A percentile compares a stretch with the other conserved stretches of the same genome.
These are phyloP conservation scores for Verticillium zaregamsianum DNA, from an alignment of 2,329 filamentous ascomycete species.

Conservation along the genomic window DNA sequence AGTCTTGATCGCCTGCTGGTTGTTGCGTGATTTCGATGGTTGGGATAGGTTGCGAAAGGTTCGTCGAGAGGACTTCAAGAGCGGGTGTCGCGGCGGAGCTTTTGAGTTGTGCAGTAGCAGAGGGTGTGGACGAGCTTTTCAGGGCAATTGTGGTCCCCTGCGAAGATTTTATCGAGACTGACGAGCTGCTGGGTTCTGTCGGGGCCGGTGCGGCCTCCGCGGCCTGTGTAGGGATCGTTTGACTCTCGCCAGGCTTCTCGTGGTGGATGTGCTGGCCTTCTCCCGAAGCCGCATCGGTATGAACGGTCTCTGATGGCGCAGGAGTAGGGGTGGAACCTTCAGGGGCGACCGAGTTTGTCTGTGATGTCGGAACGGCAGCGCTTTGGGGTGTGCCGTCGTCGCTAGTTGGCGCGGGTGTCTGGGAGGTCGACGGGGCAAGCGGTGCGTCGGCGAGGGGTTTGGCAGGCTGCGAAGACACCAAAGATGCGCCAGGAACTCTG, in stretches of 20 bases:
- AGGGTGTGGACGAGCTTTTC: background rate
- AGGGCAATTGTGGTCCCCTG: background rate
- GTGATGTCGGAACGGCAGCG: background rate
- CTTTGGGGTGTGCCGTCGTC: background rate
- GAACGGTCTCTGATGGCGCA: background rate
- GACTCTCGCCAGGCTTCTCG: background rate
- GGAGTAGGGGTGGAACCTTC: background rate
- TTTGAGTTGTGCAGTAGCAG: background rate
- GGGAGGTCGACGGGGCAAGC: background rate
- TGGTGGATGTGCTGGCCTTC: background rate
- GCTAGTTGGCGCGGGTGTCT: no score
- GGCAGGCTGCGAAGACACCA: constrained; percentile 30
- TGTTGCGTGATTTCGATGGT: background rate
- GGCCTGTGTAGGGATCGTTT: background rate
- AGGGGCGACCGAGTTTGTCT: background rate
- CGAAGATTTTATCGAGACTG: background rate
- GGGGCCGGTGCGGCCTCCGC: background rate
- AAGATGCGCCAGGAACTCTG: constrained; percentile 31
- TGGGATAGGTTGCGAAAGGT: background rate
- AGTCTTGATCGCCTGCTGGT: background rate
- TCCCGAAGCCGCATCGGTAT: background rate
- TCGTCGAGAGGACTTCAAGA: background rate
- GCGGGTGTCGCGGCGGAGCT: background rate
- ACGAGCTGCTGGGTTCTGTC: background rate
- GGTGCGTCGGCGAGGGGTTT: constrained; percentile 8